Evolutionary conservation across 768 basidiomycete genomes (phyloP).

Genomic region (Coprinopsis cinerea): DNA sequence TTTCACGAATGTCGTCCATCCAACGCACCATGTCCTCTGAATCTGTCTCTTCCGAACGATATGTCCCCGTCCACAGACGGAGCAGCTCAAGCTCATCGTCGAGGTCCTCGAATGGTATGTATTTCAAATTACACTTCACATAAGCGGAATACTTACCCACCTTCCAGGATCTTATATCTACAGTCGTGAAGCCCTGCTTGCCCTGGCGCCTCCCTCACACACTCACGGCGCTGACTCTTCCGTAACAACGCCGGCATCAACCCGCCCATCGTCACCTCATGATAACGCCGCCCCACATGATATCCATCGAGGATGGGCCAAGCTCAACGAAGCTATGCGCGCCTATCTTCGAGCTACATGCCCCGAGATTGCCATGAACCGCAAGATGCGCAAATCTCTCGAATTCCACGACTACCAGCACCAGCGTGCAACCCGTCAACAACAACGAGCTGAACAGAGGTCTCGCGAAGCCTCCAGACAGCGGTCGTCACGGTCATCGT

Average conservation of each 20-base stretch:
- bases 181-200: constrained; percentile 19
- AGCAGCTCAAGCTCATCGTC: constrained; percentile 9
- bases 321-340: constrained; percentile 16
- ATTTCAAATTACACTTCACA: neutral
- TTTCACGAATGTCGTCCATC: neutral
- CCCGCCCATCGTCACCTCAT: neutral
- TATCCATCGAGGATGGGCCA: constrained; percentile 1
- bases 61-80: constrained; percentile 38
- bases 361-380: constrained; percentile 27
- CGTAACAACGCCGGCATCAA: constrained; percentile 5
- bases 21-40: constrained; percentile 7
- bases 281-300: neutral
- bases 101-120: constrained; percentile 6
- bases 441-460: neutral
- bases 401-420: constrained; percentile 17
- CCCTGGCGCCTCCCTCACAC: constrained; percentile 15
- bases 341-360: constrained; percentile 17
- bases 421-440: neutral
- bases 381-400: constrained; percentile 25
- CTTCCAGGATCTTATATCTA: constrained; percentile 18
- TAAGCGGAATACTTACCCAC: neutral
- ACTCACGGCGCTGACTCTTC: constrained; percentile 1
- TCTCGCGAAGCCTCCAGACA: neutral
- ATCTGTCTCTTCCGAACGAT: constrained; percentile 23
- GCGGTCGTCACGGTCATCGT: neutral